A percentile compares a stretch with the other conserved stretches of the same genome.
Conservation (phyloP, 495 filamentous ascomycete species). For the Aspergillus wentii region DNA sequence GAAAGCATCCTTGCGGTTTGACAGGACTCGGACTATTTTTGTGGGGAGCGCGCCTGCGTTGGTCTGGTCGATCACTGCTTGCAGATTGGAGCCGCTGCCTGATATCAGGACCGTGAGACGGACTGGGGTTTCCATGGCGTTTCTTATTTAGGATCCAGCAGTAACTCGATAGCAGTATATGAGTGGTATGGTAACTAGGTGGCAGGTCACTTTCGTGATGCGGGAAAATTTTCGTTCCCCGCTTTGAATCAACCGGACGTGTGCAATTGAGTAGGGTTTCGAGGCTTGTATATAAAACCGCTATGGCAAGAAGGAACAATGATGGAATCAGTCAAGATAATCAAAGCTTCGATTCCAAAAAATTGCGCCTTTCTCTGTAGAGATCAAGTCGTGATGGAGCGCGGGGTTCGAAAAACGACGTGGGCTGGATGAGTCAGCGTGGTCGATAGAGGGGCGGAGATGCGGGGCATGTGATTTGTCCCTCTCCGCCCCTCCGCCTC, state of each 20-base stretch:
- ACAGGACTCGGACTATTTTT: constrained; percentile 70
- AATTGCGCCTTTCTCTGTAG: not conserved
- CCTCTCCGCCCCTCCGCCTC: constrained; percentile 2
- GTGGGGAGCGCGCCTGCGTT: constrained; percentile 50
- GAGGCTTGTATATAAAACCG: too few relatives aligned
- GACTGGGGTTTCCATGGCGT: constrained; percentile 25
- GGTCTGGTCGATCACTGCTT: constrained; percentile 80
- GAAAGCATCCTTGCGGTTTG: constrained; percentile 75
- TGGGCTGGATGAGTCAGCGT: constrained; percentile 5
- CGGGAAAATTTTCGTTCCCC: too few relatives aligned
- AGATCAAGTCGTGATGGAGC: not conserved
- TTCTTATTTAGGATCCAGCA: too few relatives aligned
- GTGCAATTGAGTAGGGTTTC: too few relatives aligned
- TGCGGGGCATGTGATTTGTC: not conserved
- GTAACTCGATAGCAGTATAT: not conserved
- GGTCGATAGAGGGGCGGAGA: constrained; percentile 1
- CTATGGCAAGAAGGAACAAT: too few relatives aligned
- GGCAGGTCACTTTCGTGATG: too few relatives aligned
- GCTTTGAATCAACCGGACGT: too few relatives aligned
- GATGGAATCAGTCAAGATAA: too few relatives aligned
- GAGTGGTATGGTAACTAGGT: not conserved
- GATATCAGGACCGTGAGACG: constrained; percentile 65
- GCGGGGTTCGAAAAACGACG: constrained; percentile 1
- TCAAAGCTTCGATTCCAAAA: too few relatives aligned
- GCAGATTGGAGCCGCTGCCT: constrained; percentile 82